Evolutionary conservation across 75 land plant genomes (phyloP).

Genomic region (Picea sitchensis): DNA sequence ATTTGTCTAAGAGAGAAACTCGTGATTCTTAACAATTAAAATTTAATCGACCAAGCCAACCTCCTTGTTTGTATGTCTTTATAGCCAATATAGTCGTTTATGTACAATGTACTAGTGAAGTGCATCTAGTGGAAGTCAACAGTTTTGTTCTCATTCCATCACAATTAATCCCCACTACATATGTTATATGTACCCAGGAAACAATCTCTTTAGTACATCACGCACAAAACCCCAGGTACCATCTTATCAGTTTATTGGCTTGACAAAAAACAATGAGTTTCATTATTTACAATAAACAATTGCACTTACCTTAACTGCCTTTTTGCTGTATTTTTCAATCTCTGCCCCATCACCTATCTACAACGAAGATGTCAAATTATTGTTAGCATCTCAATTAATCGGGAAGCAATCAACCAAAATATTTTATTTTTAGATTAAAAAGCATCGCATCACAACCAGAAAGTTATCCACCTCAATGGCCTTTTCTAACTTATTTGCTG

Average conservation of each 20-base stretch:
- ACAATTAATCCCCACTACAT: neutral
- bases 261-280: neutral
- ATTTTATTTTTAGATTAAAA: neutral
- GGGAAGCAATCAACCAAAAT: neutral
- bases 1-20: too few relatives aligned
- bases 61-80: neutral
- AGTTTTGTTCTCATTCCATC: neutral
- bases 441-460: neutral
- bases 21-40: neutral
- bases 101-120: neutral
- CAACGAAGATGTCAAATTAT: neutral
- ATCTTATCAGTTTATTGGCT: neutral
- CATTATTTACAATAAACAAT: neutral
- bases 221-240: neutral
- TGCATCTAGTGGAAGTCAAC: neutral
- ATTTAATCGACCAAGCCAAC: neutral
- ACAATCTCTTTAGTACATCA: neutral
- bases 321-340: slow-evolving; percentile 15
- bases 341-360: slow-evolving; percentile 13
- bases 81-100: too few relatives aligned
- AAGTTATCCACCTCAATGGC: neutral
- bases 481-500: neutral
- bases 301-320: slow-evolving; percentile 9
- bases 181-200: neutral
- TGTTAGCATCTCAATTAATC: neutral